Evolutionary conservation across 805 yeast species (phyloP), one percentile per base, ranked within the genome.

Genomic region (Blastobotrys chiropterorum): DNA sequence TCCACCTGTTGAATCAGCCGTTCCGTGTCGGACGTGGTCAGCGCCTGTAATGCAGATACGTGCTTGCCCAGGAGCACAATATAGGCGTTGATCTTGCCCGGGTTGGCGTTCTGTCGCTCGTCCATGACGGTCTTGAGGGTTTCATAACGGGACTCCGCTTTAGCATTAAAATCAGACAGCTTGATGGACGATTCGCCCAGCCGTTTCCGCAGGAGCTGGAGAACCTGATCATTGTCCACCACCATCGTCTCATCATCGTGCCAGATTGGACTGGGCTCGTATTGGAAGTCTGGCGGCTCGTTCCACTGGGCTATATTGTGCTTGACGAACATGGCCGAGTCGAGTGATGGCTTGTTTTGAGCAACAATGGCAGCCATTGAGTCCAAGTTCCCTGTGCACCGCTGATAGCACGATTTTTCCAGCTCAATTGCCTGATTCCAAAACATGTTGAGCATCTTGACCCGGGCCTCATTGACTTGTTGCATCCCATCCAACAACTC

Each of bases 221-320:
- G 59, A 4, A 69, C 65, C 17, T 59, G 55, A 42, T 78, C 82
- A 15, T 17, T 15, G 44, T 78, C 76, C 3, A 77, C 72, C 1
- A 81, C 76, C 56, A 84, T 75, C 38, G 78, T 72, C 57, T 89
- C 96, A 67, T 94, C 97, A 63, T 94, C 99, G 68, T 92, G 98
- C 99, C 99, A 94, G 42, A 94, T 84, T 30, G 90, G 83, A 21
- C 95, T 83, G 1, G 98, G 97, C 56, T 86, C 78, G 62, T 86
- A 94, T 58, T 80, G 76, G 63, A 86, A 88, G 69, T 92, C 98
- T 4, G 72, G 73, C 0, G 97, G 98, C 60, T 90, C 97, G 44
- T 74, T 75, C 97, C 97, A 94, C 34, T 63, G 59, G 16, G 70
- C 68, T 21, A 77, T 56, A 66, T 94, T 94, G 69, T 94, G 99